Percentiles rank a stretch among this genome's conserved stretches.
Evolutionary conservation across 371 early-diverging fungal genomes (phyloP).

Genomic region (Rhizopus delemar): DNA sequence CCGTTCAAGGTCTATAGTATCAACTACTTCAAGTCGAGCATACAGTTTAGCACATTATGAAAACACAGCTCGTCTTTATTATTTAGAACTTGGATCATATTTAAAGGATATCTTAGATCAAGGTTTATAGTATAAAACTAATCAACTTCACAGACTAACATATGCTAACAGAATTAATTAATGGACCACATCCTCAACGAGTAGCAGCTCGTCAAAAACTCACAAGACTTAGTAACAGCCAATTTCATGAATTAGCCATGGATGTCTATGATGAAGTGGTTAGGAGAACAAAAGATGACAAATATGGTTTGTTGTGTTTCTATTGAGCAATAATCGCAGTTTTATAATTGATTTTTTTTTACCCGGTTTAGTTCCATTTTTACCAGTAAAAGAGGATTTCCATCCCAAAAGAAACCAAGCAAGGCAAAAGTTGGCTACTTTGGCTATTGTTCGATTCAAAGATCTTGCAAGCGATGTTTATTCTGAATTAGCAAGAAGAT

Average conservation of each 20-base stretch:
- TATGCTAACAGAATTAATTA: slow-evolving; percentile 35
- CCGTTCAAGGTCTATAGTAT: slow-evolving; percentile 32
- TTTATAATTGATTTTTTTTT: neutral
- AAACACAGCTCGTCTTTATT: slow-evolving; percentile 36
- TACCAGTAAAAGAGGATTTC: slow-evolving; percentile 79
- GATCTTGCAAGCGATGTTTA: slow-evolving; percentile 89
- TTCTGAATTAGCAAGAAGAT: slow-evolving; percentile 75
- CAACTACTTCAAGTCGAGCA: slow-evolving; percentile 34
- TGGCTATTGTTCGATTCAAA: slow-evolving; percentile 80
- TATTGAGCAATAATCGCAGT: neutral
- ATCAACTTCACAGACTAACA: neutral
- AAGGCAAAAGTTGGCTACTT: slow-evolving; percentile 92
- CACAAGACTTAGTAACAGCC: slow-evolving; percentile 72
- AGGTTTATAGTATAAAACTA: slow-evolving; percentile 25
- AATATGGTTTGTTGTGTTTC: slow-evolving; percentile 11
- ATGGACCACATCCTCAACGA: slow-evolving; percentile 58
- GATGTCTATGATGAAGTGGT: slow-evolving; percentile 95
- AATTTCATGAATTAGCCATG: slow-evolving; percentile 92
- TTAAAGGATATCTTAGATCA: slow-evolving; percentile 34
- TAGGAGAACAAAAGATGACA: slow-evolving; percentile 63
- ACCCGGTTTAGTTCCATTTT: slow-evolving; percentile 71
- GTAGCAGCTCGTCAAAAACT: slow-evolving; percentile 86
- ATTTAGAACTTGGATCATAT: slow-evolving; percentile 37
- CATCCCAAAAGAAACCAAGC: slow-evolving; percentile 96
- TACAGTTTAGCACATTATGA: slow-evolving; percentile 29